phyloP scores from a whole-genome alignment of 106 monocot species.

The Agapanthus africanus region DNA sequence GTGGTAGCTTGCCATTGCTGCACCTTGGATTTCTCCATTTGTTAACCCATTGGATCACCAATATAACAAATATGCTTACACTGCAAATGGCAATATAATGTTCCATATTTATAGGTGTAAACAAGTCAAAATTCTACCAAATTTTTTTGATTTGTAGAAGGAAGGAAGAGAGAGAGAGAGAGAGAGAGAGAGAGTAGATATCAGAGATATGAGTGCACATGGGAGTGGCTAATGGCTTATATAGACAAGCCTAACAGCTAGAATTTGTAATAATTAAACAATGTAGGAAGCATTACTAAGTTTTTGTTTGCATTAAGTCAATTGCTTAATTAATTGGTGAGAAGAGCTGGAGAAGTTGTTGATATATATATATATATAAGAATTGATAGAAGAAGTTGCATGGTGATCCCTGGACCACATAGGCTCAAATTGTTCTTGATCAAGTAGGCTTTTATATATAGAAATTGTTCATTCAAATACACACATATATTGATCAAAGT shows the following conservation, averaged over 20 bases:
- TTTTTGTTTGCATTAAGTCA: not conserved
- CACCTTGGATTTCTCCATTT: conserved; percentile 36
- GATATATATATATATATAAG: not conserved
- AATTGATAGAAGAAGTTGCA: not conserved
- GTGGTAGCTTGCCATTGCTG: conserved; percentile 48
- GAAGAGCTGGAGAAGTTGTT: conserved; percentile 11
- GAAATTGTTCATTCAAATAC: not conserved
- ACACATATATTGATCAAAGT: not conserved
- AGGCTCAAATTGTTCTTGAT: not conserved
- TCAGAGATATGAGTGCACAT: conserved; percentile 11
- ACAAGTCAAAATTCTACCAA: conserved; percentile 11
- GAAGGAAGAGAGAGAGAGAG: not conserved
- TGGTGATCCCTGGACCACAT: conserved; percentile 7
- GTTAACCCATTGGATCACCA: not conserved
- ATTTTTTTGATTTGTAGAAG: not conserved
- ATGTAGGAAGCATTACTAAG: not conserved
- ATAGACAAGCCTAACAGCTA: conserved; percentile 9
- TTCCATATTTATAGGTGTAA: conserved; percentile 14
- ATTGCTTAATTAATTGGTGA: conserved; percentile 2
- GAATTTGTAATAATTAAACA: not conserved
- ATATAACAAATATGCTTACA: conserved; percentile 11
- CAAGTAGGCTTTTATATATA: not conserved
- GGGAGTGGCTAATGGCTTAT: conserved; percentile 8
- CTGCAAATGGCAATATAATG: conserved; percentile 8
- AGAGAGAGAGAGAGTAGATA: not conserved